Base-by-base conservation (phyloP, 2,329 filamentous ascomycete genomes). In the Curvularia lunata region DNA sequence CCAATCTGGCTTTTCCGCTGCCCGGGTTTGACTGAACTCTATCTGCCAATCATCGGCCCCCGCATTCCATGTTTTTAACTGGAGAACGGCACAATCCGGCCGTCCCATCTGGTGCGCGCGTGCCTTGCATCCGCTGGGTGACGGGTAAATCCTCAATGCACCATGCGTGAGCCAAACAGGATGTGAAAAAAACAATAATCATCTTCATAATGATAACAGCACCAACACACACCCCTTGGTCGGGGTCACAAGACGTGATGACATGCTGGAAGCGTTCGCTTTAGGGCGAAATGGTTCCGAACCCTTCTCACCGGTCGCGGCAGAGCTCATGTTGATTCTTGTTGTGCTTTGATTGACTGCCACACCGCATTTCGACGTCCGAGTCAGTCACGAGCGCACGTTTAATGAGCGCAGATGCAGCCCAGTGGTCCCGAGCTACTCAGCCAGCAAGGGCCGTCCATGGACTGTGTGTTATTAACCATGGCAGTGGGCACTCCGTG, bases 341-440 rank as follows among this genome's bases (percentile, higher is more conserved):
- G 65, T 69, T 66, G 64, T 68, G 60, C 52, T 67, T 75, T 73
- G 66, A 74, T 74, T 75, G 71, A 67, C 61, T 72, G 67, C 71
- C 72, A 74, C 71, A 75, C 72, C 66, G 64, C 67, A 68, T 61
- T 61, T 63, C 60, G 58, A 47, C 54, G 45, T 53, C 61, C 59
- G 47, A 65, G 43, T 54, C 61, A 54, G 65, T 68, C 66, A 69
- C 67, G 62, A 65, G 68, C 58, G n/a, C 61, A 60, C 38, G 34
- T 59, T 62, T 60, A 49, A 64, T 64, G 64, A 61, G 59, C 52
- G 62, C 66, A 66, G 49, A 59, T 65, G 65, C 54, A 48, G 32
- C 46, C 9, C 23, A 61, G 64, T 64, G 62, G 63, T 55, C 61
- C 55, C 56, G 21, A 55, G 40, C 42, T 28, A 46, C 54, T 63